Evolutionary conservation across 495 filamentous ascomycete species (phyloP), one percentile per base, ranked within the genome.

Genomic region (Penicillium parvum): DNA sequence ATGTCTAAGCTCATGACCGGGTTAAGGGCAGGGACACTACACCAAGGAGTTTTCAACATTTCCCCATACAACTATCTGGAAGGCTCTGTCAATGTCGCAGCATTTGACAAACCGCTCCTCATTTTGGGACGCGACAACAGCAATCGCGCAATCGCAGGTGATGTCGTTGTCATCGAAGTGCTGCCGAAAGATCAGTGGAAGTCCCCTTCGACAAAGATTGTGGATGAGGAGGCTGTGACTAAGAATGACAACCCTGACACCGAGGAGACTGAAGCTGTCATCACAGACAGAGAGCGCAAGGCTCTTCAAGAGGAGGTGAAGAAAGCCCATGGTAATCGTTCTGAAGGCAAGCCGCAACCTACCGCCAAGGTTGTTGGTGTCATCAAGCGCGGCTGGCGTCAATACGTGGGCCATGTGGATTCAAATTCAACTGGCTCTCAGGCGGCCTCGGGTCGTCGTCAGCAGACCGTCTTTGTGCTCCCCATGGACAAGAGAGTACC

Each of bases 11-110:
- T 96, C 76, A 88, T 88, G 75, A 98, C 92, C 18, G 90, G 89
- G 1, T 68, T 96, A 37, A 89, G 89, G 62, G 81, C 79, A 14
- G 88, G 88, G 8, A 83, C 84, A 16, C 65, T 98, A 30, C 92
- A 97, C 62, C 90, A 97, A 63, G 92, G 92, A 27, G 81, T 85
- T 11, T 98, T 94, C 69, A 95, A 91, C 54, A 87, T 97, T 17
- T 97, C 92, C 7, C 87, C 88, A 6, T 98, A 97, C 72, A 97
- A 98, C 63, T 97, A 95, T 56, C 71, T 97, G 20, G 94, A 97
- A 61, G 94, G 88, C 7, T 87, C 87, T 8, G 83, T 97, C 34
- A 83, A 88, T 54, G 90, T 95, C 5, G 76, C 89, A 12, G 81
- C 89, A 14, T 97, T 98, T 53, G 87, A 95, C 37, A 90, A 86